Evolutionary conservation across 176 grass and related monocot species (phyloP).

Genomic region (Dendrocalamus sinicus): DNA sequence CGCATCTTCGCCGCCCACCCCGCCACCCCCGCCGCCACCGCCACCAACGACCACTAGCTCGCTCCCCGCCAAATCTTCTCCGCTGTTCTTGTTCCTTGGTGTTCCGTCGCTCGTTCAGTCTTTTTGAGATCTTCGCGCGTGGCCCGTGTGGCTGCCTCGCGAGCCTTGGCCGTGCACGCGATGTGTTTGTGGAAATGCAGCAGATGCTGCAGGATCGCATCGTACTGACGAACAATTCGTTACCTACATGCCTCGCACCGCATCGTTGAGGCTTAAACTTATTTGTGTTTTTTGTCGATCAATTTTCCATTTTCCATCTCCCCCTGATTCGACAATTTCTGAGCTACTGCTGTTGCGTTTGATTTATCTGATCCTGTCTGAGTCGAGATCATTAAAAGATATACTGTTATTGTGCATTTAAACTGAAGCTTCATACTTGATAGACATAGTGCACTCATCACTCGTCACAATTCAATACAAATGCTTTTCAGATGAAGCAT

Average conservation of each 20-base stretch:
- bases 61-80: not conserved
- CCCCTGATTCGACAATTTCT: not conserved
- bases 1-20: constrained; percentile 70
- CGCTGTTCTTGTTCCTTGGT: not conserved
- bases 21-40: not conserved
- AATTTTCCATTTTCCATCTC: not conserved
- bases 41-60: constrained; percentile 22
- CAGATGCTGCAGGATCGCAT: not conserved
- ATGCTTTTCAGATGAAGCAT: not conserved
- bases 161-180: constrained; percentile 4
- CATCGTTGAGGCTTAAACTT: not conserved
- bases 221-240: not conserved
- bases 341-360: not conserved
- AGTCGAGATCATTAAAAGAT: not conserved
- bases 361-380: not conserved
- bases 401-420: not conserved
- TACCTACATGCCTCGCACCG: not conserved
- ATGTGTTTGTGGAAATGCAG: constrained; percentile 55
- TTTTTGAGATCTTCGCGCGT: not conserved
- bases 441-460: not conserved
- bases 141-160: fast-evolving
- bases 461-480: not conserved
- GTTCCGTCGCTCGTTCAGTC: not conserved
- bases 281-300: not conserved
- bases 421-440: too few relatives aligned